Evolutionary conservation across 2,329 filamentous ascomycete genomes (phyloP), one percentile per base, ranked within the genome.

Genomic region (Leptographium lundbergii): DNA sequence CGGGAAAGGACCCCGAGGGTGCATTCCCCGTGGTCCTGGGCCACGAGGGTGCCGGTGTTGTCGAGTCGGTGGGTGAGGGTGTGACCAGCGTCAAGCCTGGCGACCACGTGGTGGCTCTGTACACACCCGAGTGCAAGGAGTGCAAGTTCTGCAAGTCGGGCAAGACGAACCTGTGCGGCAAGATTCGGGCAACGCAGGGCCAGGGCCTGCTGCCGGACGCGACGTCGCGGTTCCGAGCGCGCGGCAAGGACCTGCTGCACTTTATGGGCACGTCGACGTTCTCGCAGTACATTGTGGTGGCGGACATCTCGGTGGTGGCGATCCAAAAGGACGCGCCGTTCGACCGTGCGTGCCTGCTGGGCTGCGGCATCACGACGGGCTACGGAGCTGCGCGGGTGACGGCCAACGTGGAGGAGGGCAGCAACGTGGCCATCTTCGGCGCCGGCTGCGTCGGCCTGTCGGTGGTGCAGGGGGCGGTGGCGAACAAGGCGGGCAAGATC

Each of bases 101-200:
- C 65, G 91, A 96, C 77, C 85, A 94, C 70, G 91, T 96, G 60
- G 79, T 92, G 66, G 88, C 89, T 67, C 87, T 95, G 63, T 95
- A 95, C 80, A 97, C 91, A 54, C 94, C 94, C 65, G 92, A 97
- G 78, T 97, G 94, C 79, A 81, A 84, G 66, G 92, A 97, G 75
- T 99, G 94, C 85, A 97, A 97, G 80, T 97, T 97, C 82, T 99
- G 94, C 87, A 94, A 90, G 75, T 97, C 92, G 50, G 94, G 92
- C 77, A 99, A 99, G 86, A 97, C 92, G 69, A 97, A 97, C 77
- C 87, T 97, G 61, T 97, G 92, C 77, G 94, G 94, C 73, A 97
- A 97, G 84, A 99, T 99, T 75, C 87, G 94, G 68, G 89, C 90
- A 53, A 97, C 94, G 52, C 94, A 99, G 77, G 94, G 94, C 68